A percentile compares a stretch with the other conserved stretches of the same genome.
These are phyloP conservation scores for Kazachstania viticola DNA, from an alignment of 805 yeast species.

Conservation along the genomic window DNA sequence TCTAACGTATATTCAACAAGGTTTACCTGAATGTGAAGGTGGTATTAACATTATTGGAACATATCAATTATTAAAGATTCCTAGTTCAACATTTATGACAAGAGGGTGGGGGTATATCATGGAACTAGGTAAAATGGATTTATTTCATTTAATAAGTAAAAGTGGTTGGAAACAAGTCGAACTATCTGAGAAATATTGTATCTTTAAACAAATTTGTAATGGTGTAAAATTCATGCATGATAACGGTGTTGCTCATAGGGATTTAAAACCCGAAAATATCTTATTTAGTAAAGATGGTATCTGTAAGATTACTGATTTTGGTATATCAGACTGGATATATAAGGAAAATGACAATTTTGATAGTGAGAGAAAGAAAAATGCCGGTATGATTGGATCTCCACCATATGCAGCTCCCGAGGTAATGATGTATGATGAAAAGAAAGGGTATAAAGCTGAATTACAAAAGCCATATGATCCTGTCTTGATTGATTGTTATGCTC, in stretches of 20 bases:
- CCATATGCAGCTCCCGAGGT: conserved; percentile 78
- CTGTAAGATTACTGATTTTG: conserved; percentile 64
- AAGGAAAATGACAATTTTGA: conserved; percentile 38
- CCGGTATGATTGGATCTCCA: conserved; percentile 61
- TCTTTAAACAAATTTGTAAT: conserved; percentile 55
- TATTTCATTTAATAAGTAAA: conserved; percentile 42
- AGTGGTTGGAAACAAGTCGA: conserved; percentile 49
- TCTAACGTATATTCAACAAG: conserved; percentile 18
- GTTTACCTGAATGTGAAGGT: neutral
- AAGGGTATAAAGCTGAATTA: conserved; percentile 23
- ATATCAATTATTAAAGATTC: conserved; percentile 30
- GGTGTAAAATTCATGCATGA: conserved; percentile 56
- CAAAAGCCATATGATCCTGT: conserved; percentile 46
- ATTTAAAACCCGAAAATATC: conserved; percentile 66
- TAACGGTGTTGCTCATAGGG: conserved; percentile 58
- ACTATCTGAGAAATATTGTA: conserved; percentile 44
- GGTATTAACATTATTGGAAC: conserved; percentile 7
- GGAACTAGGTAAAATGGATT: conserved; percentile 57
- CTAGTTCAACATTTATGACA: conserved; percentile 39
- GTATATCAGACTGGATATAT: conserved; percentile 59
- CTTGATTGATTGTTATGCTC: conserved; percentile 60
- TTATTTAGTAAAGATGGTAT: conserved; percentile 48
- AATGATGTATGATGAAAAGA: conserved; percentile 31
- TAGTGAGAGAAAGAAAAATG: conserved; percentile 28
- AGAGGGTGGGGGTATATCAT: conserved; percentile 72